Evolutionary conservation across 148 eudicot species (phyloP), one percentile per base, ranked within the genome.

Genomic region (Rhododendron simsii): DNA sequence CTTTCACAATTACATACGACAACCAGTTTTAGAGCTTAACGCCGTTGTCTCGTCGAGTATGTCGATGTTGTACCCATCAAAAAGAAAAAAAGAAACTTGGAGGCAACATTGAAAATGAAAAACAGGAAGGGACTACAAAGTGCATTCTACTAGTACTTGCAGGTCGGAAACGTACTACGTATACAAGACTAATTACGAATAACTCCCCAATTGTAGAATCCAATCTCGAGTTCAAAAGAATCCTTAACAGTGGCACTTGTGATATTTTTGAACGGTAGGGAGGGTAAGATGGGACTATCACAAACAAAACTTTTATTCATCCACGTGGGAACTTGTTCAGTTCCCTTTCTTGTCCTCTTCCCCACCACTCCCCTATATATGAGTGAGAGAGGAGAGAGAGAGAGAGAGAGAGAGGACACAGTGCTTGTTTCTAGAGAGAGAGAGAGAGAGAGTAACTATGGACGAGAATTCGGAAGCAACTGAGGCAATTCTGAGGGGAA

Each of bases 311-410:
- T 13, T 71, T n/a, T 37, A 45, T 15, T 7, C 85, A 45, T 71
- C 79, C 85, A 84, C 85, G 85, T 84, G 85, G 85, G 59, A 16
- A 47, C 63, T 48, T 15, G n/a, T 47, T 16, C 79, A 35, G 85
- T 51, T 10, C 47, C 63, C 13, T 47, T 48, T 48, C 85, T 71
- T 84, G 61, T 71, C 30, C 35, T 75, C 37, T 80, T 35, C 37
- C 81, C 23, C 67, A 2, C 18, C 44, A 16, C 76, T 21, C 35
- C 35, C 77, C 45, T 84, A 59, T 75, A 44, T 53, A 26, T 74
- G 16, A 23, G 15, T 4, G 77, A 65, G 74, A 23, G 84, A 18
- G 26, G 33, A 12, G 53, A 23, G 71, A 20, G 83, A 51, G 83
- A 53, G 47, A 35, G 71, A 80, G 83, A 50, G 67, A 15, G 20